Percentiles rank a stretch among this genome's conserved stretches.
phyloP scores from a whole-genome alignment of 108 stramenopile species.

The Cyclotella distinguenda region DNA sequence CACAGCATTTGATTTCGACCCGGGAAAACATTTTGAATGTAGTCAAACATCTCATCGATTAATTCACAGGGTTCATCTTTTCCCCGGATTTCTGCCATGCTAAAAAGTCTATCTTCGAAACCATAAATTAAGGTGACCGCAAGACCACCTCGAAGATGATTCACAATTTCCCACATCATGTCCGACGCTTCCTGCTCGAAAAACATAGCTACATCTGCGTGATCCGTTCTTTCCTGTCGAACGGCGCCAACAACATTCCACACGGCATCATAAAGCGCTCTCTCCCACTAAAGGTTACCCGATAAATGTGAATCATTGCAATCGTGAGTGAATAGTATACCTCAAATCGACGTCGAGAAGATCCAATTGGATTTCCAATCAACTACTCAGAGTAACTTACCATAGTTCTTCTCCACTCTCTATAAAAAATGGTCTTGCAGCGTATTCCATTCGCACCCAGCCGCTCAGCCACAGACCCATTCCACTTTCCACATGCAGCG shows the following conservation, averaged over 20 bases:
- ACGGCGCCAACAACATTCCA: slow-evolving; percentile 74
- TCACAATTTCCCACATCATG: slow-evolving; percentile 79
- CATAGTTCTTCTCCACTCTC: slow-evolving; percentile 83
- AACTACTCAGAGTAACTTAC: slow-evolving; percentile 1
- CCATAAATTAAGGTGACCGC: slow-evolving; percentile 82
- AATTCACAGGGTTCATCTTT: slow-evolving; percentile 55
- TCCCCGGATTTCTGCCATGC: slow-evolving; percentile 62
- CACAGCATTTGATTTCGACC: slow-evolving; percentile 47
- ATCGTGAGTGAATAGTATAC: too few species aligned
- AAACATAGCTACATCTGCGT: slow-evolving; percentile 71
- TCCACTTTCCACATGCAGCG: slow-evolving; percentile 81
- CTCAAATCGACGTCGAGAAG: too few species aligned
- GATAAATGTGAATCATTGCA: neutral
- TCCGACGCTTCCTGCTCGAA: slow-evolving; percentile 80
- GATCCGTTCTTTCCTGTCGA: slow-evolving; percentile 66
- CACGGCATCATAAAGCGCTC: slow-evolving; percentile 63
- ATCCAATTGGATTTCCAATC: neutral
- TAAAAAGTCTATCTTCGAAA: slow-evolving; percentile 81
- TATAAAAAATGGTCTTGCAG: slow-evolving; percentile 72
- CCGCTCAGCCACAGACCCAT: slow-evolving; percentile 66
- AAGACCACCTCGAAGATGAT: slow-evolving; percentile 63
- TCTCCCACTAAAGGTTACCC: slow-evolving; percentile 54
- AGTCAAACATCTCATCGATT: slow-evolving; percentile 70
- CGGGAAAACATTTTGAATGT: slow-evolving; percentile 54
- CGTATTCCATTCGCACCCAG: slow-evolving; percentile 57